These are phyloP conservation scores for Fraxinus floribunda DNA, from an alignment of 305 asterid genomes.

Conservation along the genomic window DNA sequence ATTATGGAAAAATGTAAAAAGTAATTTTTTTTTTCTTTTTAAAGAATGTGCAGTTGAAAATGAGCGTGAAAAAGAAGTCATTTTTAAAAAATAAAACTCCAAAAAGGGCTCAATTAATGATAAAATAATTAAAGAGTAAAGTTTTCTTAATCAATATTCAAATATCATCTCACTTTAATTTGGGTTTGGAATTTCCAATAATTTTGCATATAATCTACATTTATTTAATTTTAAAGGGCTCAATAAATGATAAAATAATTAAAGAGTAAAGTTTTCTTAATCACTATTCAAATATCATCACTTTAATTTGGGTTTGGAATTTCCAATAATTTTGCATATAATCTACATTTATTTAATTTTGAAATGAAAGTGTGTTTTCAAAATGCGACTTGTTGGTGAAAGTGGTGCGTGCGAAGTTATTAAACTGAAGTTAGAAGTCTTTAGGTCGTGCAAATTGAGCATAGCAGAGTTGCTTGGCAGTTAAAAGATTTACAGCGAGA, in stretches of 20 bases:
- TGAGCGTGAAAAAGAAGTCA: background rate
- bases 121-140: background rate
- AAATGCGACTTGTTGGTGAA: background rate
- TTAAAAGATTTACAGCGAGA: background rate
- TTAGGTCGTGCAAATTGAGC: background rate
- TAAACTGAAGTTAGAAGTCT: no score
- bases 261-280: background rate
- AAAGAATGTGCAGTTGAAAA: no score
- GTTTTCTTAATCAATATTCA: background rate
- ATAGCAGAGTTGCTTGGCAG: background rate
- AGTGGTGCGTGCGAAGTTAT: background rate
- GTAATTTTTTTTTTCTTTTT: no score
- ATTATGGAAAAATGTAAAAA: no score
- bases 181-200: background rate
- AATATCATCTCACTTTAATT: background rate
- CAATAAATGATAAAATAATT: background rate
- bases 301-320: background rate
- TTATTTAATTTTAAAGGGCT: background rate
- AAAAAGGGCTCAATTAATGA: background rate
- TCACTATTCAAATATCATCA: background rate
- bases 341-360: background rate
- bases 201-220: background rate
- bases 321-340: background rate
- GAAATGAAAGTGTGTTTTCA: background rate
- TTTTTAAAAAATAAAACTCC: background rate